Evolutionary conservation across 129 eudicot species (phyloP).

Genomic region (Kitagawia praeruptora): DNA sequence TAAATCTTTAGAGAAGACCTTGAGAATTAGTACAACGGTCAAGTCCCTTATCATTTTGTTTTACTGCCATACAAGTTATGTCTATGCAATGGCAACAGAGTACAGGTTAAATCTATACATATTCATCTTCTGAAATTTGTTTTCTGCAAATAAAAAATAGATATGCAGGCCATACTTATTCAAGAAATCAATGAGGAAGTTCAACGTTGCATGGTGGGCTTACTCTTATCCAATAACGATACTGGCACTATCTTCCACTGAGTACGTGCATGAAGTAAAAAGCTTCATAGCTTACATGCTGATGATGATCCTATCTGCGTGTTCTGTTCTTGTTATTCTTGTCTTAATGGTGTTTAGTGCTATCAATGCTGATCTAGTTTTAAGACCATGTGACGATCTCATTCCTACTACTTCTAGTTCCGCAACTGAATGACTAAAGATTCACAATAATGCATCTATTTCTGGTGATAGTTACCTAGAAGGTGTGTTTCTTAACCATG

Average conservation of each 20-base stretch:
- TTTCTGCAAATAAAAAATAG: background rate
- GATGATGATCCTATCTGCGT: constrained; percentile 8
- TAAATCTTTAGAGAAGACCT: background rate
- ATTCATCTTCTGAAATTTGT: background rate
- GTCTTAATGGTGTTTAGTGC: background rate
- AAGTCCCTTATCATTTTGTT: background rate
- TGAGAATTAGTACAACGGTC: background rate
- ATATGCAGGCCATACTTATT: constrained; percentile 18
- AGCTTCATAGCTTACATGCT: constrained; percentile 14
- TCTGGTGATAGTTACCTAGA: background rate
- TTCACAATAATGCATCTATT: background rate
- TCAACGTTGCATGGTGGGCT: constrained; percentile 64
- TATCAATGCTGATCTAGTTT: background rate
- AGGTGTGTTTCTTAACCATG: background rate
- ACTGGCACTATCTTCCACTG: constrained; percentile 37
- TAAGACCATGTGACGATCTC: background rate
- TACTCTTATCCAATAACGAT: constrained; percentile 47
- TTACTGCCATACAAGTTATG: background rate
- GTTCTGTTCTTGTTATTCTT: background rate
- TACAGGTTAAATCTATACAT: background rate
- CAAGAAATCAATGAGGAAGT: constrained; percentile 45
- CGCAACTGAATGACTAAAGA: background rate
- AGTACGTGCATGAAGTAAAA: constrained; percentile 27
- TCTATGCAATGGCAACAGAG: too few relatives aligned
- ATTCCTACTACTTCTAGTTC: background rate